Percentiles rank a stretch among this genome's conserved stretches.
Conservation (phyloP, 371 early-diverging fungal species). For the Batrachochytrium dendrobatidis region DNA sequence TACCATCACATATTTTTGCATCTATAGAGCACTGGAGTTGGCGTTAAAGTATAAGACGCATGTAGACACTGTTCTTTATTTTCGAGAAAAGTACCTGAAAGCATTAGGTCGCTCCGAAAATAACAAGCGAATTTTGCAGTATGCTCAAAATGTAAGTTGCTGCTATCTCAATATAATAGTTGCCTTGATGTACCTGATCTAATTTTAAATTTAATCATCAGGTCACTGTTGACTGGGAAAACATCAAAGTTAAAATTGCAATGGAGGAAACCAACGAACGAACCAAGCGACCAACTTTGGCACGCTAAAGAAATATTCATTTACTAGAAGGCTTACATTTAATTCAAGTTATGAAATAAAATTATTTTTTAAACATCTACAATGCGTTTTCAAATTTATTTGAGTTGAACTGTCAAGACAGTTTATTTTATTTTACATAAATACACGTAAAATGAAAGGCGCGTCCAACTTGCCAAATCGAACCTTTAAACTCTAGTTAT, state of each 20-base stretch:
- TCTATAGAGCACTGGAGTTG: slow-evolving; percentile 41
- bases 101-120: slow-evolving; percentile 29
- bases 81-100: slow-evolving; percentile 38
- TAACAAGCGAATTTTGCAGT: slow-evolving; percentile 36
- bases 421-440: too few relatives aligned
- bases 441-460: too few relatives aligned
- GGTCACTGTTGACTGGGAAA: slow-evolving; percentile 32
- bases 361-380: too few relatives aligned
- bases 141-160: slow-evolving; percentile 28
- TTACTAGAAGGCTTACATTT: too few relatives aligned
- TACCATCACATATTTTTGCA: neutral
- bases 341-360: too few relatives aligned
- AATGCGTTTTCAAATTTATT: too few relatives aligned
- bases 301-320: too few relatives aligned
- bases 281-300: neutral
- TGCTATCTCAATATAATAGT: neutral
- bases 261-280: slow-evolving; percentile 24
- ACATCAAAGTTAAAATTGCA: slow-evolving; percentile 36
- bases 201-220: neutral
- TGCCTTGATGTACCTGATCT: neutral
- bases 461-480: too few relatives aligned
- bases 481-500: too few relatives aligned
- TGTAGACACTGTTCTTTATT: slow-evolving; percentile 44
- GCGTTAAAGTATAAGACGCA: slow-evolving; percentile 45
- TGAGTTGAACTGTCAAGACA: too few relatives aligned